Percentiles rank a stretch among this genome's conserved stretches.
Conservation (phyloP, 495 filamentous ascomycete genomes). For the Mytilinidion resinicola region DNA sequence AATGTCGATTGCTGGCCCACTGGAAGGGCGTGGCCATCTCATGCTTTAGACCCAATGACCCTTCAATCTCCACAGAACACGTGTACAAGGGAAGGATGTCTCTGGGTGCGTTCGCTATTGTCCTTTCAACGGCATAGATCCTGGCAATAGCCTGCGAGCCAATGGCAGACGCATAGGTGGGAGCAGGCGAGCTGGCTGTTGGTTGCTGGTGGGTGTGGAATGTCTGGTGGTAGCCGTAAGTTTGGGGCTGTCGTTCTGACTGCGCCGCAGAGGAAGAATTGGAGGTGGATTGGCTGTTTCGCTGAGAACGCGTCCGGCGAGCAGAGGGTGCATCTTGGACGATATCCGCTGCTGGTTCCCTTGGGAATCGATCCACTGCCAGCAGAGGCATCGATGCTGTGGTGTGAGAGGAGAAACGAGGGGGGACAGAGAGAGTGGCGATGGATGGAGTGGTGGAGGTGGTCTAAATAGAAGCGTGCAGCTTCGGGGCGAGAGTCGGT, state of each 20-base stretch:
- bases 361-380: neutral
- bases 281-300: neutral
- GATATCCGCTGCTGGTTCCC: neutral
- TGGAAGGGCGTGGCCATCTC: constrained; percentile 54
- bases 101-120: constrained; percentile 1
- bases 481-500: neutral
- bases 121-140: constrained; percentile 8
- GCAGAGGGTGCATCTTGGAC: neutral
- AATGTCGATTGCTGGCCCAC: constrained; percentile 45
- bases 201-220: constrained; percentile 25
- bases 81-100: constrained; percentile 47
- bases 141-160: constrained; percentile 6
- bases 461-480: neutral
- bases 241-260: constrained; percentile 11
- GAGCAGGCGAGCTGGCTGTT: neutral
- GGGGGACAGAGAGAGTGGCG: neutral
- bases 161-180: constrained; percentile 18
- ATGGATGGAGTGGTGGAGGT: neutral
- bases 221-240: constrained; percentile 30
- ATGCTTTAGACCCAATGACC: constrained; percentile 49
- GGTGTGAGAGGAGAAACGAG: neutral
- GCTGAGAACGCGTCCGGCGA: neutral
- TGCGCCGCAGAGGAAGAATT: neutral
- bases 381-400: constrained; percentile 1
- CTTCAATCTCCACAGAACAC: constrained; percentile 48